phyloP scores from a whole-genome alignment of 2,329 filamentous ascomycete species.

The Hawksworthiomyces lignivorus region DNA sequence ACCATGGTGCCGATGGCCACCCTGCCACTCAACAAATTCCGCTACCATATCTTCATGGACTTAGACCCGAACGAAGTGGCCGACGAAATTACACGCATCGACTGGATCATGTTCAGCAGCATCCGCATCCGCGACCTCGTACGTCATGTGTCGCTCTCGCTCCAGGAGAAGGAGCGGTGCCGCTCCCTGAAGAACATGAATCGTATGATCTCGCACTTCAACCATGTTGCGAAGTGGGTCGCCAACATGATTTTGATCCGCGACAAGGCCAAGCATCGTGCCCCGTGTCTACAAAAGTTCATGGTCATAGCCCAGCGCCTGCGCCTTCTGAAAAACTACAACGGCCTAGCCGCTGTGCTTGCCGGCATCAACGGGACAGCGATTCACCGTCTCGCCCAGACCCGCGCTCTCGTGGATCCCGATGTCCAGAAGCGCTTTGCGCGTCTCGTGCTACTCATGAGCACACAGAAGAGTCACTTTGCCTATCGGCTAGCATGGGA shows the following conservation, averaged over 20 bases:
- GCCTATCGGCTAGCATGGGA: constrained; percentile 97
- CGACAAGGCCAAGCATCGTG: constrained; percentile 93
- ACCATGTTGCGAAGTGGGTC: constrained; percentile 76
- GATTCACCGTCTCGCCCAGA: constrained; percentile 75
- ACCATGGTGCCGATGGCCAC: constrained; percentile 62
- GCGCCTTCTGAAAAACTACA: constrained; percentile 92
- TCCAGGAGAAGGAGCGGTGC: constrained; percentile 64
- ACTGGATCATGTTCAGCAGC: constrained; percentile 97
- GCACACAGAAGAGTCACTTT: constrained; percentile 83
- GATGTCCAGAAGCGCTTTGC: constrained; percentile 77
- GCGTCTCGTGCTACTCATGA: constrained; percentile 84
- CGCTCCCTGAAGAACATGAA: constrained; percentile 79
- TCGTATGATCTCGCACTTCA: constrained; percentile 90
- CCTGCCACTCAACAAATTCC: constrained; percentile 68
- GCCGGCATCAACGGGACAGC: constrained; percentile 86
- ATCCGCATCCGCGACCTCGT: constrained; percentile 90
- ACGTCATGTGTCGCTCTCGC: constrained; percentile 74
- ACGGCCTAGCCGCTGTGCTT: constrained; percentile 85
- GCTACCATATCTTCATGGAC: constrained; percentile 88
- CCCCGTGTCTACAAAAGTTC: constrained; percentile 87
- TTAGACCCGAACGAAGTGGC: constrained; percentile 78
- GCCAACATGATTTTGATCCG: constrained; percentile 78
- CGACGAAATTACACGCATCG: constrained; percentile 85
- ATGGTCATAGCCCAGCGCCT: constrained; percentile 84
- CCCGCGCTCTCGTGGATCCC: constrained; percentile 64